Percentiles rank a stretch among this genome's conserved stretches.
Evolutionary conservation across 495 filamentous ascomycete genomes (phyloP).

Genomic region (Talaromyces liani): DNA sequence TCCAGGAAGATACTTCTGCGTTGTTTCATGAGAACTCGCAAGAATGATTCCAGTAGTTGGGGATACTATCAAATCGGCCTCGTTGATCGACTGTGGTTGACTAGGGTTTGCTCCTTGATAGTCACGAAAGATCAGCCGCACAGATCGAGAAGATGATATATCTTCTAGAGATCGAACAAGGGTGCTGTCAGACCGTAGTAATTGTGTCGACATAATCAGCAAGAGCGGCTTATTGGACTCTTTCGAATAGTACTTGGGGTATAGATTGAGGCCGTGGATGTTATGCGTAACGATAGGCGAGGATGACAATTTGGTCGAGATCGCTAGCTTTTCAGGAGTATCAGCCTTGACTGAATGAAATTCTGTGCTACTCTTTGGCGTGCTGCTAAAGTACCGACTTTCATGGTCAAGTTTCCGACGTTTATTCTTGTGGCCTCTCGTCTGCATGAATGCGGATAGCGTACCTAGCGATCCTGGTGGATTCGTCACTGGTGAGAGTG

Average conservation of each 20-base stretch:
- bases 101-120: background rate
- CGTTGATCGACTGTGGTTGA: slow-evolving; percentile 17
- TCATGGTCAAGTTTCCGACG: background rate
- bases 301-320: background rate
- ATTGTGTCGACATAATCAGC: slow-evolving; percentile 20
- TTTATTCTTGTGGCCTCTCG: slow-evolving; percentile 7
- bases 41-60: slow-evolving; percentile 61
- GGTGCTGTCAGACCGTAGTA: slow-evolving; percentile 21
- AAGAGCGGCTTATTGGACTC: slow-evolving; percentile 3
- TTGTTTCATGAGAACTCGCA: slow-evolving; percentile 66
- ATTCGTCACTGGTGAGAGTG: slow-evolving; percentile 15
- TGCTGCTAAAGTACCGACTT: slow-evolving; percentile 3
- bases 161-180: slow-evolving; percentile 21
- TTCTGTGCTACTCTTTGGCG: background rate
- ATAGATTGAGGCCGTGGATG: background rate
- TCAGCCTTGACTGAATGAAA: background rate
- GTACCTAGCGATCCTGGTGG: background rate
- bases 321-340: background rate
- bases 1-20: slow-evolving; percentile 63
- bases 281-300: background rate
- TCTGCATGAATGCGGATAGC: slow-evolving; percentile 10
- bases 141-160: slow-evolving; percentile 3
- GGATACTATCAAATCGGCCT: slow-evolving; percentile 73
- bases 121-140: slow-evolving; percentile 22
- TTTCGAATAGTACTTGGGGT: slow-evolving; percentile 1